phyloP scores from a whole-genome alignment of 2,329 filamentous ascomycete genomes.

The Saccharata proteae region DNA sequence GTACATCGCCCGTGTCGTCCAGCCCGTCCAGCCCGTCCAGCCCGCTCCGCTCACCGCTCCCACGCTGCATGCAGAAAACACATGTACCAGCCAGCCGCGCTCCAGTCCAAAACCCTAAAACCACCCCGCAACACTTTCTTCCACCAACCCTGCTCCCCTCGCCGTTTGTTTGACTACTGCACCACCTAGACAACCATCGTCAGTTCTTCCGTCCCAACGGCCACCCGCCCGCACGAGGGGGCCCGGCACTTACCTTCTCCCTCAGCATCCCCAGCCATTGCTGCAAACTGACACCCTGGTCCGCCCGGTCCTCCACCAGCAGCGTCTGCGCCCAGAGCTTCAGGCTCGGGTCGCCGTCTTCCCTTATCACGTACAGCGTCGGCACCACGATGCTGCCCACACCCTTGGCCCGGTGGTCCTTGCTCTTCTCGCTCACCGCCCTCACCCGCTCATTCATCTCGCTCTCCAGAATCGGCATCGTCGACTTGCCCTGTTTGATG shows the following conservation, averaged over 20 bases:
- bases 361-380: constrained; percentile 83
- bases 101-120: constrained; percentile 3
- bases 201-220: constrained; percentile 6
- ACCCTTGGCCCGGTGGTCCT: constrained; percentile 73
- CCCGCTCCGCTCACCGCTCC: no score
- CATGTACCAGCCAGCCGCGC: constrained; percentile 5
- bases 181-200: constrained; percentile 16
- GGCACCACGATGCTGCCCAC: constrained; percentile 90
- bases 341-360: constrained; percentile 90
- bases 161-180: constrained; percentile 16
- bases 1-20: no score
- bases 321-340: constrained; percentile 96
- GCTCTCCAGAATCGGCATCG: constrained; percentile 76
- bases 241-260: constrained; percentile 65
- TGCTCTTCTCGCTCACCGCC: constrained; percentile 82
- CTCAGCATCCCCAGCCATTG: constrained; percentile 87
- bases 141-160: not conserved
- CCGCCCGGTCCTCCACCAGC: constrained; percentile 85
- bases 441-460: constrained; percentile 95
- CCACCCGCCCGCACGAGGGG: constrained; percentile 6
- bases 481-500: constrained; percentile 82
- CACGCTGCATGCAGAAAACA: no score
- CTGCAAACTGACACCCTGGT: constrained; percentile 82
- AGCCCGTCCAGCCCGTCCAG: no score
- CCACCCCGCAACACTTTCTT: constrained; percentile 3